phyloP scores from a whole-genome alignment of 352 stramenopile species.

The Pythium chondricola region DNA sequence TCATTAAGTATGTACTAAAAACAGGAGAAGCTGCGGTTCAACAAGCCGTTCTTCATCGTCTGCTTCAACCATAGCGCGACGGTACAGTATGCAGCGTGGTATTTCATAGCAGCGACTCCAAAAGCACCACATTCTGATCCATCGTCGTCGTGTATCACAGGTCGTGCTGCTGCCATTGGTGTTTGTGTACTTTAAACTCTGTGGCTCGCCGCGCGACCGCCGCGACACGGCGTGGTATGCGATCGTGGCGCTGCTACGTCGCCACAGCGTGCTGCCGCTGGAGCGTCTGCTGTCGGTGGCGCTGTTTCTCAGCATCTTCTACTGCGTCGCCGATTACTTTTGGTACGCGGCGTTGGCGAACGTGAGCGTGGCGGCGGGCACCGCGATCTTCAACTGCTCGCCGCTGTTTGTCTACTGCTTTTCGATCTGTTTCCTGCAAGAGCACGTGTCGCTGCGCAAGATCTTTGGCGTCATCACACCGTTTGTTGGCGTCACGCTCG shows the following conservation, averaged over 20 bases:
- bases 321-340: conserved; percentile 52
- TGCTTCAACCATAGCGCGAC: conserved; percentile 48
- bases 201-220: conserved; percentile 10
- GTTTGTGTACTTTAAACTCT: conserved; percentile 26
- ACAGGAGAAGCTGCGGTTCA: conserved; percentile 29
- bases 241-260: conserved; percentile 18
- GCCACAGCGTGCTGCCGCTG: conserved; percentile 30
- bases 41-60: conserved; percentile 58
- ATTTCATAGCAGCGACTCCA: background rate
- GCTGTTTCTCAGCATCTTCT: conserved; percentile 35
- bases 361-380: conserved; percentile 40
- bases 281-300: conserved; percentile 26
- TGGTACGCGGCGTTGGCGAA: conserved; percentile 43
- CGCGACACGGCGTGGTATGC: conserved; percentile 18
- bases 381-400: conserved; percentile 52
- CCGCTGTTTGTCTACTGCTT: conserved; percentile 68
- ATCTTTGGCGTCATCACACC: conserved; percentile 34
- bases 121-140: background rate
- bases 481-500: conserved; percentile 37
- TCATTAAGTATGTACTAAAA: no score
- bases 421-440: conserved; percentile 49
- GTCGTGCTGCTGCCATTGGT: conserved; percentile 33
- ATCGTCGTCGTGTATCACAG: conserved; percentile 11
- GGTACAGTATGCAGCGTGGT: background rate
- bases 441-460: conserved; percentile 32